Evolutionary conservation across 2,329 filamentous ascomycete species (phyloP).

Genomic region (Fonsecaea multimorphosa): DNA sequence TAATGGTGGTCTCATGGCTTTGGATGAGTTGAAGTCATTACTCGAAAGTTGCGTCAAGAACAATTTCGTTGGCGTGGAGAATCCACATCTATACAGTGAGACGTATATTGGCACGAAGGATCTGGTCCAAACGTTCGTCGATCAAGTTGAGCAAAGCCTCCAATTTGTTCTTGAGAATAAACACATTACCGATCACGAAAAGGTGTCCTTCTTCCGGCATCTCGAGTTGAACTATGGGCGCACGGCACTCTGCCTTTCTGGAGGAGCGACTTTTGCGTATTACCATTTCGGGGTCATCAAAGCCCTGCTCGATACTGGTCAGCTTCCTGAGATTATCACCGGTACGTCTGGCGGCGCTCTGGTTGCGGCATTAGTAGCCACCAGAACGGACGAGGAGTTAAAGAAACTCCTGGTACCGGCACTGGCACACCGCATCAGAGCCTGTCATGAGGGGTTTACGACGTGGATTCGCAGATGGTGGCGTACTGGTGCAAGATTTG

Average conservation of each 20-base stretch:
- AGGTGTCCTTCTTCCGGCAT: conserved; percentile 83
- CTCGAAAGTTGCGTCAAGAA: conserved; percentile 94
- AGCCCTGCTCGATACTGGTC: conserved; percentile 81
- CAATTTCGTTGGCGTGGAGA: conserved; percentile 95
- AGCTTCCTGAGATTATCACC: conserved; percentile 92
- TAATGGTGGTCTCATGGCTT: conserved; percentile 47
- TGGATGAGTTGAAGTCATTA: conserved; percentile 77
- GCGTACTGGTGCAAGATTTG: conserved; percentile 90
- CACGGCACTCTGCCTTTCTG: conserved; percentile 89
- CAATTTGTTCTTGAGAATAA: conserved; percentile 71
- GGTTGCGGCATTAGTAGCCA: conserved; percentile 84
- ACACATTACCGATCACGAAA: conserved; percentile 73
- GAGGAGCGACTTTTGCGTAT: conserved; percentile 92
- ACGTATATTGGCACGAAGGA: conserved; percentile 98
- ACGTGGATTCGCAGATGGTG: conserved; percentile 87
- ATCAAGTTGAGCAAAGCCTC: conserved; percentile 68
- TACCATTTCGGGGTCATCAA: conserved; percentile 95
- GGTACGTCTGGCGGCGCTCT: conserved; percentile 94
- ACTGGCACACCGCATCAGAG: conserved; percentile 81
- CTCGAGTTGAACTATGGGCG: conserved; percentile 89
- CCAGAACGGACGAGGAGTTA: conserved; percentile 88
- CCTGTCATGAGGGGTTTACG: conserved; percentile 77
- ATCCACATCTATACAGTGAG: conserved; percentile 91
- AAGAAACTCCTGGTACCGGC: conserved; percentile 84
- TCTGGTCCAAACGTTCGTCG: conserved; percentile 85